A percentile compares a stretch with the other conserved stretches of the same genome.
These are phyloP conservation scores for Clohesyomyces aquaticus DNA, from an alignment of 495 filamentous ascomycete genomes.

Conservation along the genomic window DNA sequence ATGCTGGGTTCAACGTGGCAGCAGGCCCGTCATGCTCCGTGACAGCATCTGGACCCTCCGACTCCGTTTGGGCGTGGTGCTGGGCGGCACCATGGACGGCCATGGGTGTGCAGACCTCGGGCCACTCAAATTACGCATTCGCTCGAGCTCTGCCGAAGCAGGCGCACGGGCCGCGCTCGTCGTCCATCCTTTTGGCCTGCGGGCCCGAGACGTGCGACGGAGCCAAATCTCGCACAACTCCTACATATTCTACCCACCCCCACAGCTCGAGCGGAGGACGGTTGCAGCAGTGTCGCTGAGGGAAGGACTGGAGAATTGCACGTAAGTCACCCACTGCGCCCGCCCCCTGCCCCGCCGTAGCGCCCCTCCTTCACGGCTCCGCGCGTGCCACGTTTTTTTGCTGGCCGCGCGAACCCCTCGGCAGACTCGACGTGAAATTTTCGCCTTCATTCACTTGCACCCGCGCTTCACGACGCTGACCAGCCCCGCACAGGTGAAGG, in stretches of 20 bases:
- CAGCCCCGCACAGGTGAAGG: constrained; percentile 30
- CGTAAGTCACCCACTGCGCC: constrained; percentile 20
- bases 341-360: constrained; percentile 1
- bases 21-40: constrained; percentile 15
- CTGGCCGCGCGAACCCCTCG: background rate
- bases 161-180: background rate
- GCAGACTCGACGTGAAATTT: constrained; percentile 2
- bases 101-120: constrained; percentile 23
- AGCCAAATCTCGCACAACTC: background rate
- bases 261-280: constrained; percentile 19
- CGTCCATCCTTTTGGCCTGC: constrained; percentile 20
- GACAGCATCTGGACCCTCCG: constrained; percentile 4
- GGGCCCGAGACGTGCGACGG: constrained; percentile 10
- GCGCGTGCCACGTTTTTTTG: constrained; percentile 11
- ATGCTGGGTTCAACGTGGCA: constrained; percentile 11
- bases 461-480: too few relatives aligned
- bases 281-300: constrained; percentile 42
- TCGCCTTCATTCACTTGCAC: too few relatives aligned
- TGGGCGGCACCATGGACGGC: too few relatives aligned
- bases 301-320: constrained; percentile 41
- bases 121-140: constrained; percentile 26
- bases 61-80: background rate
- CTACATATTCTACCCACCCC: constrained; percentile 11
- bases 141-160: constrained; percentile 23
- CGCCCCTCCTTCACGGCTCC: background rate